These are phyloP conservation scores for Metarhizium anisopliae DNA, from an alignment of 2,329 filamentous ascomycete genomes.

Conservation along the genomic window DNA sequence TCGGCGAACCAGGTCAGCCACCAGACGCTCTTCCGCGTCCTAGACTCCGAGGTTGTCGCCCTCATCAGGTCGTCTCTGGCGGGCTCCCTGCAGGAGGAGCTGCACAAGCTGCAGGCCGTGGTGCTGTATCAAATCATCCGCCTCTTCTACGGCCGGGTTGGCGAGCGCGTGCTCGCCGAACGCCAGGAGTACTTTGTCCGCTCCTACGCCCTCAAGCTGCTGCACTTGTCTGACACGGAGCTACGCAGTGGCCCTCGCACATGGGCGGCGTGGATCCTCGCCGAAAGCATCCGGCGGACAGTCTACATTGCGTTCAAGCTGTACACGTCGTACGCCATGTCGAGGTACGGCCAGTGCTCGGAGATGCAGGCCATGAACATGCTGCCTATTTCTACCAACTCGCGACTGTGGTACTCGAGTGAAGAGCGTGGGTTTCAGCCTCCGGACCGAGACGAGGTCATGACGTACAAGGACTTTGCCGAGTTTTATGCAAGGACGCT, in stretches of 20 bases:
- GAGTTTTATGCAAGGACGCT: background rate
- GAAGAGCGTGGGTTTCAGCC: background rate
- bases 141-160: conserved; percentile 14
- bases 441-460: background rate
- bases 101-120: conserved; percentile 13
- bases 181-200: conserved; percentile 7
- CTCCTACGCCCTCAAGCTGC: conserved; percentile 4
- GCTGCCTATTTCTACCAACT: background rate
- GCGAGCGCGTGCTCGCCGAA: conserved; percentile 13
- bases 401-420: background rate
- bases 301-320: conserved; percentile 7
- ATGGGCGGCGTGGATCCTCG: conserved; percentile 7
- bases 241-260: background rate
- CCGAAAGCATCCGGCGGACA: conserved; percentile 8
- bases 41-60: too few species aligned
- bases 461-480: background rate
- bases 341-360: background rate
- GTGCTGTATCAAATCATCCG: conserved; percentile 16
- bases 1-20: too few species aligned
- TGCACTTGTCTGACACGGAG: conserved; percentile 2
- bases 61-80: too few species aligned
- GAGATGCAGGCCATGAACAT: background rate
- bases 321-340: conserved; percentile 1
- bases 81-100: conserved; percentile 6
- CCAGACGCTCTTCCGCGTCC: too few species aligned